Evolutionary conservation across 2,329 filamentous ascomycete genomes (phyloP).

Genomic region (Alternaria novae-zelandiae): DNA sequence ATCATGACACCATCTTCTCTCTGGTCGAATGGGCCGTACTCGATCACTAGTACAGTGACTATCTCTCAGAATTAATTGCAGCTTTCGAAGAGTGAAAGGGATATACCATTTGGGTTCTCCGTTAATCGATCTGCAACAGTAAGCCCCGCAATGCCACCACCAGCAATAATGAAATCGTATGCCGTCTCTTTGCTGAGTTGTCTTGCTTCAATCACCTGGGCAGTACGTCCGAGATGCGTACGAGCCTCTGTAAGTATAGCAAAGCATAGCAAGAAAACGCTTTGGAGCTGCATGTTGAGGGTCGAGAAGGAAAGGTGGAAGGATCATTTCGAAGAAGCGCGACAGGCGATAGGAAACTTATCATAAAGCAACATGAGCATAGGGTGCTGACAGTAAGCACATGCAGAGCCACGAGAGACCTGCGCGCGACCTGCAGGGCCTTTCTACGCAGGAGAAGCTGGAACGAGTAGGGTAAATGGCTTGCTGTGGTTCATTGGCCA

Average conservation of each 20-base stretch:
- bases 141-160: constrained; percentile 34
- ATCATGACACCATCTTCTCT: constrained; percentile 28
- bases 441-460: background rate
- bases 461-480: background rate
- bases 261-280: background rate
- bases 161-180: constrained; percentile 36
- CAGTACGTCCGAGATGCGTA: constrained; percentile 10
- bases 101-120: constrained; percentile 25
- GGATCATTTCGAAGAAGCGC: background rate
- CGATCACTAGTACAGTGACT: constrained; percentile 38
- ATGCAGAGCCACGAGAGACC: background rate
- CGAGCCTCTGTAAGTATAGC: background rate
- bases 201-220: constrained; percentile 10
- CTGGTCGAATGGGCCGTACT: constrained; percentile 34
- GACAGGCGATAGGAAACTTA: background rate
- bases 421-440: background rate
- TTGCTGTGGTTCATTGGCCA: background rate
- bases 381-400: background rate
- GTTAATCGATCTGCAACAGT: constrained; percentile 36
- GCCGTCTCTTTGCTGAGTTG: constrained; percentile 8
- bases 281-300: background rate
- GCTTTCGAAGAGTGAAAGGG: background rate
- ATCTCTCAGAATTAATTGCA: background rate
- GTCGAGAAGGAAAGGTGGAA: background rate
- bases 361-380: background rate